These are phyloP conservation scores for Odontarrhena argentea DNA, from an alignment of 345 rosid genomes.

Conservation along the genomic window DNA sequence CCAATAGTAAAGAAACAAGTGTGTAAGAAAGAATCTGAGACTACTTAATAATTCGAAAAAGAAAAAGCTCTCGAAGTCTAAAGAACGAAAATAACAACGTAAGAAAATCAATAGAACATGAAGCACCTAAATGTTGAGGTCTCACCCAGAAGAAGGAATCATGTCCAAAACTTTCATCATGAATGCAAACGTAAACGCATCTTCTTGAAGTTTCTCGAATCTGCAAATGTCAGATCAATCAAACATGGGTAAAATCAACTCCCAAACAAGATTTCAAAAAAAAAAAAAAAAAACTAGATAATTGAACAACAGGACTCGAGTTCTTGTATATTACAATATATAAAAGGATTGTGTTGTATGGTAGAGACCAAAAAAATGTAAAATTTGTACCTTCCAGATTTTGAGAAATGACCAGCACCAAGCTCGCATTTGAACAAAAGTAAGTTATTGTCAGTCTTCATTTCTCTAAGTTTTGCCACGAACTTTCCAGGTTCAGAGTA, in stretches of 20 bases:
- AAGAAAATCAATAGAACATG: not conserved
- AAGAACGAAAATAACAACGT: not conserved
- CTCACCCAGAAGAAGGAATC: conserved; percentile 54
- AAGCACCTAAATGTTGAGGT: not conserved
- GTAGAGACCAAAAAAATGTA: not conserved
- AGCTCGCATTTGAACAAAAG: conserved; percentile 87
- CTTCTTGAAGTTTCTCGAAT: conserved; percentile 91
- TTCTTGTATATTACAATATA: not conserved
- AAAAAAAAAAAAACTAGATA: not conserved
- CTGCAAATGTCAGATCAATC: conserved; percentile 46
- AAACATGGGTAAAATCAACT: conserved; percentile 1
- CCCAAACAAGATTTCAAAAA: not conserved
- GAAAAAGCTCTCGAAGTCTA: too few species aligned
- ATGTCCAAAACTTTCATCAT: conserved; percentile 69
- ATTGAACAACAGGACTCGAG: not conserved
- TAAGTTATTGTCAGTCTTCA: conserved; percentile 71
- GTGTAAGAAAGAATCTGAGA: too few species aligned
- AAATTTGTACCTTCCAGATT: conserved; percentile 78
- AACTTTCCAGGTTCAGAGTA: conserved; percentile 96
- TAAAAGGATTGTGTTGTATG: not conserved
- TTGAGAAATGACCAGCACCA: conserved; percentile 94
- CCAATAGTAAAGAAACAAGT: too few species aligned
- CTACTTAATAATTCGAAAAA: too few species aligned
- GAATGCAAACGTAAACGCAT: conserved; percentile 72
- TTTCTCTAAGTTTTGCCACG: conserved; percentile 87